Conservation (phyloP, 2,329 filamentous ascomycete genomes). For the Albophoma yamanashiensis region DNA sequence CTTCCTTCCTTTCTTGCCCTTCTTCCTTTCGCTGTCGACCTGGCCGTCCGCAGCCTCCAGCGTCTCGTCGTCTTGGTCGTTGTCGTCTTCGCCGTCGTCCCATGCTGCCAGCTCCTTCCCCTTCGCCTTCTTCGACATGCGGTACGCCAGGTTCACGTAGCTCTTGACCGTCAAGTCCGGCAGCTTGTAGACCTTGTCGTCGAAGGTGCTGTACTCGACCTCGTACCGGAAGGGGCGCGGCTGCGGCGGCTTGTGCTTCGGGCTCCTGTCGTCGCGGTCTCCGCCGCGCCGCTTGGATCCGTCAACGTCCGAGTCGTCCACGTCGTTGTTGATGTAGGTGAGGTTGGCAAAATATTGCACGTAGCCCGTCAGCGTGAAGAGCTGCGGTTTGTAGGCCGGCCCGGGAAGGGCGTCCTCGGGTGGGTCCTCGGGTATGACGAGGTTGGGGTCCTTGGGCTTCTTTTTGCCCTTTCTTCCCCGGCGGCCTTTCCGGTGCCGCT, state of each 20-base stretch:
- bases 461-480: constrained; percentile 35
- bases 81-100: constrained; percentile 15
- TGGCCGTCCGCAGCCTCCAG: constrained; percentile 11
- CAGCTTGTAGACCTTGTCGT: constrained; percentile 64
- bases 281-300: constrained; percentile 51
- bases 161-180: constrained; percentile 77
- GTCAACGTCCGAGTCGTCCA: constrained; percentile 22
- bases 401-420: constrained; percentile 65
- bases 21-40: constrained; percentile 31
- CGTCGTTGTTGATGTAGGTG: constrained; percentile 76
- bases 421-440: constrained; percentile 60
- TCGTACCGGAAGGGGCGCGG: constrained; percentile 61
- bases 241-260: constrained; percentile 38
- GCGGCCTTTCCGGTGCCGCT: constrained; percentile 25
- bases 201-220: constrained; percentile 76
- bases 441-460: constrained; percentile 46
- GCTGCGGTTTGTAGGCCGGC: constrained; percentile 80
- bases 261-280: constrained; percentile 48
- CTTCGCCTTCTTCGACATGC: constrained; percentile 46
- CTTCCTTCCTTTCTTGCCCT: constrained; percentile 29
- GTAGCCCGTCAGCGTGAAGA: constrained; percentile 68
- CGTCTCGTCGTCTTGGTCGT: constrained; percentile 14
- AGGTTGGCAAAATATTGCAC: constrained; percentile 92
- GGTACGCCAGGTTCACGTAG: constrained; percentile 67
- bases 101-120: constrained; percentile 3